These are phyloP conservation scores for Lumnitzera racemosa DNA, from an alignment of 345 rosid genomes.

Conservation along the genomic window DNA sequence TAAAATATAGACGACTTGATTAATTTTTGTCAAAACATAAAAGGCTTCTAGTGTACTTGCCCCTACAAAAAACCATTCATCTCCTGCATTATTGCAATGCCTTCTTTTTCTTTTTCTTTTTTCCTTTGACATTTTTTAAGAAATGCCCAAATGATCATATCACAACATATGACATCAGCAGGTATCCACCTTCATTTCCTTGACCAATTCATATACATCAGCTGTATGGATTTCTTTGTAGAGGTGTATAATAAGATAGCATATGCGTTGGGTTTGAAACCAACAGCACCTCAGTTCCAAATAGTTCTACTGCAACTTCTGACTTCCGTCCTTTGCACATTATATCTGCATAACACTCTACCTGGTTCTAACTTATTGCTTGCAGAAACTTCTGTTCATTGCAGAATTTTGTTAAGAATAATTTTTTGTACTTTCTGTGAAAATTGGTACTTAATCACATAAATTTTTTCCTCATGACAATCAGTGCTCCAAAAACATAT, in stretches of 20 bases:
- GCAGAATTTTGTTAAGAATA: too few relatives aligned
- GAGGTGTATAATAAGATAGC: conserved; percentile 10
- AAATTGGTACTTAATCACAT: too few relatives aligned
- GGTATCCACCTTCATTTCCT: conserved; percentile 10
- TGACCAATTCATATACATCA: conserved; percentile 9
- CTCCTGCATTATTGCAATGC: not conserved
- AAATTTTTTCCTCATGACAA: too few relatives aligned
- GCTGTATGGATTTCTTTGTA: conserved; percentile 3
- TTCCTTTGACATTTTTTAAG: not conserved
- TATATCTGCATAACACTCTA: not conserved
- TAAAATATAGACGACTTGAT: too few relatives aligned
- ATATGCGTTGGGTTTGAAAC: conserved; percentile 12
- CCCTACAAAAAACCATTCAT: not conserved
- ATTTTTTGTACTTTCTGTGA: too few relatives aligned
- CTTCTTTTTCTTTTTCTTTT: not conserved
- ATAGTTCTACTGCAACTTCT: conserved; percentile 2
- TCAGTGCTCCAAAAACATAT: too few relatives aligned
- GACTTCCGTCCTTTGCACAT: conserved; percentile 24
- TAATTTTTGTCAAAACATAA: too few relatives aligned
- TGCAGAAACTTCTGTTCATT: too few relatives aligned
- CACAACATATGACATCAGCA: conserved; percentile 7
- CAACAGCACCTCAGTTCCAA: not conserved
- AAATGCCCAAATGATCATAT: conserved; percentile 9
- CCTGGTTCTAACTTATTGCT: too few relatives aligned
- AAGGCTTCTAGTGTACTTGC: too few relatives aligned